phyloP scores from a whole-genome alignment of 331 rosid species.

The Rosa hybrid region DNA sequence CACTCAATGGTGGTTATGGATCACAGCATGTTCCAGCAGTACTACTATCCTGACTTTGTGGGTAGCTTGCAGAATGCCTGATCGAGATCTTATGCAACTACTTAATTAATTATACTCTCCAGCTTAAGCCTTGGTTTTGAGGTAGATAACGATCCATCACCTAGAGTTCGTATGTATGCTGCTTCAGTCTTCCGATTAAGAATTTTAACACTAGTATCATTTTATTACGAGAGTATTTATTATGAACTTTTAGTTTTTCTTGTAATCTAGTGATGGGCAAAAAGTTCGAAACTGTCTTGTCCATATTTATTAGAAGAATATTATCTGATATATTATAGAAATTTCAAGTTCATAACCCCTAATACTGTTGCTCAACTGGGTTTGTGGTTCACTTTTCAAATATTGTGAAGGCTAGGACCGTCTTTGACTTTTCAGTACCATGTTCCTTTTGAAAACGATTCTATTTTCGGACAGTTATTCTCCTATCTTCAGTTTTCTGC shows the following conservation, averaged over 20 bases:
- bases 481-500: background rate
- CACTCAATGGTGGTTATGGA: slow-evolving; percentile 26
- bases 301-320: background rate
- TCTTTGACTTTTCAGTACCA: background rate
- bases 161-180: background rate
- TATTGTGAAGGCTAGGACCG: background rate
- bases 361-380: background rate
- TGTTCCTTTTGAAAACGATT: too few species aligned
- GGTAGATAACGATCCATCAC: background rate
- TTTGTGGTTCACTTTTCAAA: background rate
- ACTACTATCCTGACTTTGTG: slow-evolving; percentile 45
- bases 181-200: background rate
- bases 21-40: slow-evolving; percentile 41
- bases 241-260: background rate
- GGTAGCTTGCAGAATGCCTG: slow-evolving; percentile 30
- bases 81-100: background rate
- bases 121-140: background rate
- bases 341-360: background rate
- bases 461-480: background rate
- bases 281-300: background rate
- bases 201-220: background rate
- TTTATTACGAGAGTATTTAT: background rate
- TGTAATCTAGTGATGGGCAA: background rate
- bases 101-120: background rate
- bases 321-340: background rate